Percentiles rank a stretch among this genome's conserved stretches.
These are phyloP conservation scores for Lentinula lateritia DNA, from an alignment of 768 basidiomycete species.

Conservation along the genomic window DNA sequence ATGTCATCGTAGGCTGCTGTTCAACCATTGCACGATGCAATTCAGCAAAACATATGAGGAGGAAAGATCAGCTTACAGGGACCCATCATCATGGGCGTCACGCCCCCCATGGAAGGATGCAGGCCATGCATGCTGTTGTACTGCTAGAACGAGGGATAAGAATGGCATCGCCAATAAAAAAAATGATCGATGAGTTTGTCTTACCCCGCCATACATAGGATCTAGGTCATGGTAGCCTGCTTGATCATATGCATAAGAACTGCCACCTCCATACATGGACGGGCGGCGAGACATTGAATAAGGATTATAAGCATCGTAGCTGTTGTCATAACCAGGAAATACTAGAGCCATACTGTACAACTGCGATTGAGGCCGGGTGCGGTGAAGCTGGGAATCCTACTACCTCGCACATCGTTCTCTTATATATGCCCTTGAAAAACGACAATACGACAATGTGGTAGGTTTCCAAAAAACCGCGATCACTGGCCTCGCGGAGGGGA, in stretches of 20 bases:
- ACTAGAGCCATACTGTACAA: constrained; percentile 5
- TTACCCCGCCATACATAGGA: not conserved
- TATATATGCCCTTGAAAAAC: not conserved
- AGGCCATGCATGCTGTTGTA: not conserved
- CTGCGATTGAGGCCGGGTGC: not conserved
- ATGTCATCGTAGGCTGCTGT: constrained; percentile 51
- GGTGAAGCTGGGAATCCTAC: not conserved
- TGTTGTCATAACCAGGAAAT: not conserved
- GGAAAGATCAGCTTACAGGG: not conserved
- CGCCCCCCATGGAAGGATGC: not conserved
- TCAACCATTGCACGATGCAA: not conserved
- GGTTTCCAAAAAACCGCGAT: not conserved
- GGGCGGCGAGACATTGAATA: constrained; percentile 3
- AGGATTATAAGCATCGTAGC: not conserved
- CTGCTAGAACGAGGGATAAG: not conserved
- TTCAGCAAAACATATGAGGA: not conserved
- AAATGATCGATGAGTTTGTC: not conserved
- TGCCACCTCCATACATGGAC: constrained; percentile 1
- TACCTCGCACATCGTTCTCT: not conserved
- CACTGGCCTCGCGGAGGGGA: constrained; percentile 5
- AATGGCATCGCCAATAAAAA: not conserved
- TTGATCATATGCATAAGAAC: constrained; percentile 1
- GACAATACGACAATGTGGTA: not conserved
- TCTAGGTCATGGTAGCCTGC: not conserved
- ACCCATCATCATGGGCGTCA: not conserved